Base-by-base conservation (phyloP, 768 basidiomycete species). In the Steccherinum ochraceum region DNA sequence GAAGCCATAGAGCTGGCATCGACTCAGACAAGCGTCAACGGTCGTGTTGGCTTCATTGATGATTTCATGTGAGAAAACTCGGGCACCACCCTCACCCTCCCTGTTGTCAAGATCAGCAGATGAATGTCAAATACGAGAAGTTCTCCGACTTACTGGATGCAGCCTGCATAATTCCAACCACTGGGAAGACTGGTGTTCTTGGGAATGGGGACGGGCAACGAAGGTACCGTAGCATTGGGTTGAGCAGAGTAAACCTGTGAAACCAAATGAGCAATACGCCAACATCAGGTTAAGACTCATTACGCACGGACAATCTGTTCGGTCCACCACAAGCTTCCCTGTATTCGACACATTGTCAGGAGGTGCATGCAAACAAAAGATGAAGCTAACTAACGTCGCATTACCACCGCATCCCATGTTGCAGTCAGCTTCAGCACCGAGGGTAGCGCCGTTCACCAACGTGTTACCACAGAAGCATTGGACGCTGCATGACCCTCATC, bases 381-480 rank as follows among this genome's bases (percentile, higher is more conserved):
- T 39, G 35, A 39, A 39, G 35, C 35, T 11, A 35, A 45, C 83
- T 58, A 55, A 86, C 86, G 77, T 72, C 11, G 78, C 35, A 52
- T 81, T 83, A 20, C 89, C 92, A 16, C 75, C 75, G 54, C 92
- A 94, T 0, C 72, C 74, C 84, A 85, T 88, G 62, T 76, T 79
- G 61, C 92, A 94, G 27, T 74, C 73, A 2, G 69, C 64, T 1
- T 76, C 74, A 1, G 69, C 54, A 0, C 75, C 76, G 13, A 58
- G 45, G 1, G 74, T 77, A 1, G 86, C 88, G 10, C 83, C 84
- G 24, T 78, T 72, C 12, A 81, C 69, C 44, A 91, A 68, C 11
- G 71, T 66, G 60, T 89, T 74, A 2, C 86, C 88, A 56, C 91
- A 93, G 67, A 81, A 56, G 26, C 52, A 52, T 4, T 40, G 35